Evolutionary conservation across 2,329 filamentous ascomycete genomes (phyloP).

Genomic region (Trichophaea hybrida): DNA sequence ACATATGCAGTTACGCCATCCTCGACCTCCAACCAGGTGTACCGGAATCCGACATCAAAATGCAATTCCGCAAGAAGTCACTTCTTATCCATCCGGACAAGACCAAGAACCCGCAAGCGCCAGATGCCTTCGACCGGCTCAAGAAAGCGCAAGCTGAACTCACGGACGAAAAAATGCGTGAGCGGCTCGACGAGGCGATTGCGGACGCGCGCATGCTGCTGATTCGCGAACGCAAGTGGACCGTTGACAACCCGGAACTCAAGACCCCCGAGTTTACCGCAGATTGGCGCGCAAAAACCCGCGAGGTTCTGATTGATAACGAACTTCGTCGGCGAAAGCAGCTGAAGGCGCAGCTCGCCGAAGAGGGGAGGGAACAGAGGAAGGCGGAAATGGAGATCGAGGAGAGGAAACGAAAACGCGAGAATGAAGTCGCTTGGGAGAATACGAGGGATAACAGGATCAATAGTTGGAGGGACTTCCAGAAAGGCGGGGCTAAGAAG

Average conservation of each 20-base stretch:
- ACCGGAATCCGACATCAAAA: constrained; percentile 89
- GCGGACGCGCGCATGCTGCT: constrained; percentile 89
- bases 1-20: constrained; percentile 58
- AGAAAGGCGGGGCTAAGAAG: constrained; percentile 51
- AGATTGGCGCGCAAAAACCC: constrained; percentile 81
- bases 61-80: constrained; percentile 91
- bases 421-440: constrained; percentile 93
- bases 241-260: constrained; percentile 71
- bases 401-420: constrained; percentile 66
- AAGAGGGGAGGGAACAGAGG: constrained; percentile 80
- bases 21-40: constrained; percentile 92
- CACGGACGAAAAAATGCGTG: constrained; percentile 85
- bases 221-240: constrained; percentile 89
- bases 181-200: constrained; percentile 80
- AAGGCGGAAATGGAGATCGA: constrained; percentile 76
- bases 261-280: constrained; percentile 68
- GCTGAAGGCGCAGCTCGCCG: constrained; percentile 87
- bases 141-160: constrained; percentile 88
- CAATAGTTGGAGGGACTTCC: constrained; percentile 83
- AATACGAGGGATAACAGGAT: constrained; percentile 80
- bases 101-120: constrained; percentile 75
- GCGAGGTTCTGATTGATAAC: constrained; percentile 81
- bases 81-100: constrained; percentile 98
- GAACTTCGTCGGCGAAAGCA: constrained; percentile 73
- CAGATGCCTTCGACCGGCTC: constrained; percentile 89